Evolutionary conservation across 352 stramenopile genomes (phyloP), one percentile per base, ranked within the genome.

Genomic region (Globisporangium uncinulatum): DNA sequence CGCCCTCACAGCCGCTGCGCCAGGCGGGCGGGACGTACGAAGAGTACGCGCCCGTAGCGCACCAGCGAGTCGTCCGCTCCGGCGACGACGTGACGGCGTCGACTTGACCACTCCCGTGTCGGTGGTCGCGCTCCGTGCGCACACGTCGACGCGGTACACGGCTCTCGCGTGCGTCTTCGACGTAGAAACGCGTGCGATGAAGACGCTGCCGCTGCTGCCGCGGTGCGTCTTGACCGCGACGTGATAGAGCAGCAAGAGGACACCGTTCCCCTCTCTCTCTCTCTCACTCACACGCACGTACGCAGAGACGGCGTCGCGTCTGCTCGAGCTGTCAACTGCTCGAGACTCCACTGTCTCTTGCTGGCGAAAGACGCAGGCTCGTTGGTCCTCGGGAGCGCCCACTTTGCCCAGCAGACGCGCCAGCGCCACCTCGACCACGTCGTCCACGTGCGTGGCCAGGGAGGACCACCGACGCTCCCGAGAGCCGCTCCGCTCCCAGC

Each of bases 291-390:
- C n/a, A 15, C 9, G 14, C 14, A 13, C 46, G 21, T 14, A 37
- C 11, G n/a, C 39, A 44, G 39, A n/a, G 39, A 44, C 39, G 39
- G 39, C 13, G 39, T 44, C n/a, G 2, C 13, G 5, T 44, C 17
- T 39, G 21, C 13, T 14, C 46, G 39, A 39, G 46, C 15, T 21
- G 57, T 65, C n/a, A 76, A 62, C 36, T 83, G 74, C 51, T 82
- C 76, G 37, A 62, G 57, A 6, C 63, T 87, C 1, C 76, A 85
- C 39, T 82, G 74, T 54, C 20, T 83, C 24, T 45, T 87, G 17
- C 71, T 76, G 5, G 66, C 66, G 3, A 75, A 74, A 47, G 59
- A 70, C 3, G 55, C 45, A 31, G 74, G 74, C 0, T 68, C 50
- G 43, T 65, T 82, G 11, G 44, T 79, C 4, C 34, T 85, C 0